Percentiles rank a stretch among this genome's conserved stretches.
Conservation (phyloP, 768 basidiomycete genomes). For the Rhodotorula graminis region DNA sequence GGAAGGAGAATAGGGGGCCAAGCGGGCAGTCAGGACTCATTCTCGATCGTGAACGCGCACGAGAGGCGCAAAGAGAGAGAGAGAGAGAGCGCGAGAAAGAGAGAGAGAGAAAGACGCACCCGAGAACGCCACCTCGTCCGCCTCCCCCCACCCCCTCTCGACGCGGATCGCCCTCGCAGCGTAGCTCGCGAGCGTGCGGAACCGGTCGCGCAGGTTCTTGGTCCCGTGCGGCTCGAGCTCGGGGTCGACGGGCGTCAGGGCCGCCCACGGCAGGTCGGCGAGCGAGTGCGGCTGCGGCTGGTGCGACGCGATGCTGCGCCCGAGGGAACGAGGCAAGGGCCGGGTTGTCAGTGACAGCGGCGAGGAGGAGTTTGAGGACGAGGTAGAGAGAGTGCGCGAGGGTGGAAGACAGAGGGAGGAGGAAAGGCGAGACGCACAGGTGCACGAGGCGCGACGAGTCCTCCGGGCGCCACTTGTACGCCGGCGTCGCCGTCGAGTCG, state of each 20-base stretch:
- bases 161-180: not conserved
- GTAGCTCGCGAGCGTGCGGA: not conserved
- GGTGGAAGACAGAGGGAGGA: not conserved
- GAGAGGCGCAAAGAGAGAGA: not conserved
- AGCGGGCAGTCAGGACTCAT: too few species aligned
- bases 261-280: slow-evolving; percentile 23
- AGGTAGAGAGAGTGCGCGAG: not conserved
- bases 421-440: slow-evolving; percentile 2
- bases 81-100: too few species aligned
- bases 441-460: slow-evolving; percentile 19
- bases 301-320: slow-evolving; percentile 14
- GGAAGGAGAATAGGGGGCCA: too few species aligned
- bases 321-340: too few species aligned
- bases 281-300: not conserved
- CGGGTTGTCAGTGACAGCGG: too few species aligned
- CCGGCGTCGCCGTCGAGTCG: too few species aligned
- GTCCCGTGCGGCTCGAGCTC: slow-evolving; percentile 15
- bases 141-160: not conserved
- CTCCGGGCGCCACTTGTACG: not conserved
- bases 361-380: too few species aligned
- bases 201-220: slow-evolving; percentile 30
- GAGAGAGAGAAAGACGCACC: not conserved
- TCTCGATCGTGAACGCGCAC: too few species aligned
- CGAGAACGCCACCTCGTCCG: not conserved
- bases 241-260: not conserved